Conservation (phyloP, 2,329 filamentous ascomycete genomes). For the Exophiala mesophila region DNA sequence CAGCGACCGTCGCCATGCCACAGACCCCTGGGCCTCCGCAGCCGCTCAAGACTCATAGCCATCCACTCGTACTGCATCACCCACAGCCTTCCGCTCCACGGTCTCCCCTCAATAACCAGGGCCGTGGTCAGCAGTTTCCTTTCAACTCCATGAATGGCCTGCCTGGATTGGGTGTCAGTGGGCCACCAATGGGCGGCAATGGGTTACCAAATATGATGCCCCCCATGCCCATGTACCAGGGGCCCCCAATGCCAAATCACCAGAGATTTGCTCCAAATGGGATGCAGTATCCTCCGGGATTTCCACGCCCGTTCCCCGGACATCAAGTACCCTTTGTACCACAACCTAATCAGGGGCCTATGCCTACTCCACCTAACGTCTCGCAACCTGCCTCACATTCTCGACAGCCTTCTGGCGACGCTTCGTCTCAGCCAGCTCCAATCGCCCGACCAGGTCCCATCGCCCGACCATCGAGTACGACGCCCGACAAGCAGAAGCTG, state of each 20-base stretch:
- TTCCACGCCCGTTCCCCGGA: constrained; percentile 56
- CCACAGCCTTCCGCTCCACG: constrained; percentile 57
- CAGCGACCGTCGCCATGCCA: constrained; percentile 57
- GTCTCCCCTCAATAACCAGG: constrained; percentile 60
- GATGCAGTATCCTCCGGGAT: constrained; percentile 54
- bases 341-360: constrained; percentile 33
- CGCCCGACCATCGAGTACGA: constrained; percentile 72
- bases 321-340: constrained; percentile 44
- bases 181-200: constrained; percentile 51
- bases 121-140: constrained; percentile 51
- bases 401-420: constrained; percentile 65
- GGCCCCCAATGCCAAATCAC: constrained; percentile 48
- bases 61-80: constrained; percentile 50
- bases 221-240: constrained; percentile 50
- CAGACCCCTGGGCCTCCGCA: constrained; percentile 61
- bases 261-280: constrained; percentile 51
- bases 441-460: constrained; percentile 83
- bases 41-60: constrained; percentile 55
- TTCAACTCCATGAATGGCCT: constrained; percentile 44
- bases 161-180: constrained; percentile 55
- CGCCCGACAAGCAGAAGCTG: constrained; percentile 46
- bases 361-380: constrained; percentile 31
- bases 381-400: constrained; percentile 58
- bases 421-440: constrained; percentile 64
- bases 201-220: constrained; percentile 51